phyloP scores from a whole-genome alignment of 1,284 basidiomycete species.

The Puccinia coronata region DNA sequence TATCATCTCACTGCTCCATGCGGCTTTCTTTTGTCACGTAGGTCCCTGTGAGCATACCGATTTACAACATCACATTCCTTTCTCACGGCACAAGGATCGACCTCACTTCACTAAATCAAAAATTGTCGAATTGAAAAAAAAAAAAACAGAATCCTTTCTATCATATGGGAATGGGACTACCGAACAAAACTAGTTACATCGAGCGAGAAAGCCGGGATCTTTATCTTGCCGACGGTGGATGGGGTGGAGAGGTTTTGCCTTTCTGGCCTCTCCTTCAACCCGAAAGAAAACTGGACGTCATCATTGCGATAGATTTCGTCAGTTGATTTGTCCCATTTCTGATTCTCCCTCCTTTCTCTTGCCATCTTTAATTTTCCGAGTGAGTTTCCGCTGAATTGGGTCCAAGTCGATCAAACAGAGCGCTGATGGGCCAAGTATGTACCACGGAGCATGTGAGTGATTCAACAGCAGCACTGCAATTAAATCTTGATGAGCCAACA shows the following conservation, averaged over 20 bases:
- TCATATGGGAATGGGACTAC: neutral
- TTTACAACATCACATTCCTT: neutral
- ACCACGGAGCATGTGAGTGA: conserved; percentile 33
- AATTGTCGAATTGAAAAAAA: neutral
- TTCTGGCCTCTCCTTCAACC: conserved; percentile 44
- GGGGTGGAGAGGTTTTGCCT: conserved; percentile 42
- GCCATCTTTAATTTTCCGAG: neutral
- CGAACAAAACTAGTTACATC: neutral
- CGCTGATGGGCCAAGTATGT: conserved; percentile 37
- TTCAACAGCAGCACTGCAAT: too few species aligned
- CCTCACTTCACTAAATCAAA: neutral
- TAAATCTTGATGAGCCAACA: too few species aligned
- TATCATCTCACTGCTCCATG: neutral
- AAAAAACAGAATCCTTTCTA: conserved; percentile 34
- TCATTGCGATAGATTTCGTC: conserved; percentile 41
- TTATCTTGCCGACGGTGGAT: conserved; percentile 42
- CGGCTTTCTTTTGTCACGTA: neutral
- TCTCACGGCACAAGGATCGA: neutral
- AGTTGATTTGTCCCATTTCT: neutral
- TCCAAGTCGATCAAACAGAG: conserved; percentile 8
- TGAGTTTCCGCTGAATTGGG: neutral
- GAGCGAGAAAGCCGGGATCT: conserved; percentile 26
- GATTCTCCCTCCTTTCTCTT: neutral
- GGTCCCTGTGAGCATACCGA: conserved; percentile 34
- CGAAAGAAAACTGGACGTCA: conserved; percentile 29